Evolutionary conservation across 176 grass and related monocot species (phyloP).

Genomic region (Eragrostis nindensis): DNA sequence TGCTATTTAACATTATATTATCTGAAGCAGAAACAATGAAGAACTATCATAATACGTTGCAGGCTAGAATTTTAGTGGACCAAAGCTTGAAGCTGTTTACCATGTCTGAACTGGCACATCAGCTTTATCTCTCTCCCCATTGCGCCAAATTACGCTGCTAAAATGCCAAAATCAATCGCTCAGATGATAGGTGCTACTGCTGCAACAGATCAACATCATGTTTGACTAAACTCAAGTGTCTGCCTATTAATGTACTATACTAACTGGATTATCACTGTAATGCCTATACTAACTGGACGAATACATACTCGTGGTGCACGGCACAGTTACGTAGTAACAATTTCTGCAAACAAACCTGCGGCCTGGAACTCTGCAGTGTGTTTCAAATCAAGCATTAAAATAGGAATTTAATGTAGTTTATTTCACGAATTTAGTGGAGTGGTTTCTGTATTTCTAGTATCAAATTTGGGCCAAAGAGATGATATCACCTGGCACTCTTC

Average conservation of each 20-base stretch:
- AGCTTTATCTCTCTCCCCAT: background rate
- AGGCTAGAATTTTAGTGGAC: background rate
- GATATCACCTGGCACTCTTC: background rate
- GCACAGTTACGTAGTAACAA: background rate
- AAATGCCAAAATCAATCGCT: conserved; percentile 8
- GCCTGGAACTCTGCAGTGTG: background rate
- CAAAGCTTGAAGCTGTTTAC: background rate
- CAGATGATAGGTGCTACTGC: background rate
- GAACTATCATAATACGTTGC: background rate
- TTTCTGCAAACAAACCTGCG: background rate
- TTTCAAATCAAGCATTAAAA: background rate
- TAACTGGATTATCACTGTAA: background rate
- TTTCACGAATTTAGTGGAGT: too few species aligned
- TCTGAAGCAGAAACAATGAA: too few species aligned
- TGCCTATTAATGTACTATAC: background rate
- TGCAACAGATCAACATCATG: background rate
- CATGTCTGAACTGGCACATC: background rate
- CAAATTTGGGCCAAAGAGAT: background rate
- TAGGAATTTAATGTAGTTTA: background rate
- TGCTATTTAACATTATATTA: too few species aligned
- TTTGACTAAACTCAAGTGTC: background rate
- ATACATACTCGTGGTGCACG: background rate
- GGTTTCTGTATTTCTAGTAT: too few species aligned
- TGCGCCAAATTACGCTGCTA: background rate
- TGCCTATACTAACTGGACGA: background rate